These are phyloP conservation scores for Parietaria judaica DNA, from an alignment of 306 rosid genomes.

Conservation along the genomic window DNA sequence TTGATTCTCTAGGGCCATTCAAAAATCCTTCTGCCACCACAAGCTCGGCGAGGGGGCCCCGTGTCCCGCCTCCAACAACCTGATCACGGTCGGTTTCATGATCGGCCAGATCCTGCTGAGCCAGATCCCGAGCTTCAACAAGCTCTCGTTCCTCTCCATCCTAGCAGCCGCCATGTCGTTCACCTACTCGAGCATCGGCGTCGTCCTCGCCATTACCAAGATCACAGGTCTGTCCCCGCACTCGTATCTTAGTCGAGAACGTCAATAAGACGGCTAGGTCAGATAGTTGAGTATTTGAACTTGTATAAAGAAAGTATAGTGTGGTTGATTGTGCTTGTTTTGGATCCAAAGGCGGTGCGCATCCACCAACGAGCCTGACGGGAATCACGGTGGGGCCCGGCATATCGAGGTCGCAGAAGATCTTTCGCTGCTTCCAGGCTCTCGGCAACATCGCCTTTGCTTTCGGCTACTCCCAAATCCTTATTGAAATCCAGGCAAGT, in stretches of 20 bases:
- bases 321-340: not conserved
- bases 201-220: conserved; percentile 27
- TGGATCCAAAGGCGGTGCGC: conserved; percentile 21
- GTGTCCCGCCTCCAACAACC: conserved; percentile 41
- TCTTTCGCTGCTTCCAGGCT: conserved; percentile 59
- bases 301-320: not conserved
- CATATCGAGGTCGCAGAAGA: conserved; percentile 39
- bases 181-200: conserved; percentile 26
- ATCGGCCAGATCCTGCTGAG: conserved; percentile 36
- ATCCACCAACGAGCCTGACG: conserved; percentile 41
- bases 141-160: conserved; percentile 31
- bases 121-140: conserved; percentile 48
- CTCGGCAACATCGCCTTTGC: conserved; percentile 81
- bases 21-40: conserved; percentile 54
- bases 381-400: conserved; percentile 36
- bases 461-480: conserved; percentile 52
- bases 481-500: conserved; percentile 62
- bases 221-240: conserved; percentile 8
- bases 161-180: conserved; percentile 39
- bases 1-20: conserved; percentile 47
- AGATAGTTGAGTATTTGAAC: not conserved
- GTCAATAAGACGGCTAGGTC: not conserved
- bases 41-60: conserved; percentile 38
- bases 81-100: conserved; percentile 50
- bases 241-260: not conserved